Percentiles rank a stretch among this genome's conserved stretches.
Conservation (phyloP, 768 basidiomycete genomes). For the Amanita pallidorosea region DNA sequence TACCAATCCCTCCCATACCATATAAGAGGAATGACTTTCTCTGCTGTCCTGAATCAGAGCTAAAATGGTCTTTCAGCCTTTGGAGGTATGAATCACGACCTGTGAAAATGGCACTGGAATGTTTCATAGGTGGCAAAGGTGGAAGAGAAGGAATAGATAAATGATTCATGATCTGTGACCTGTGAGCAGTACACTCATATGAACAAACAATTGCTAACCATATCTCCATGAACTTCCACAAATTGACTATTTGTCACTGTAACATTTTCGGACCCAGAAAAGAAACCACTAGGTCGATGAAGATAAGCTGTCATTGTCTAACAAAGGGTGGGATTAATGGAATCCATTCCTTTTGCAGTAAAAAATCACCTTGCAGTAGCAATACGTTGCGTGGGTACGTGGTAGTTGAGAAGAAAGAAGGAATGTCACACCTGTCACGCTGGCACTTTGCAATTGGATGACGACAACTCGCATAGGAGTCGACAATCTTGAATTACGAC, state of each 20-base stretch:
- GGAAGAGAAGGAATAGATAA: not conserved
- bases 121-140: not conserved
- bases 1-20: slow-evolving; percentile 13
- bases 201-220: not conserved
- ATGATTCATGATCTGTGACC: not conserved
- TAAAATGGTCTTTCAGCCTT: slow-evolving; percentile 8
- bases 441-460: no score
- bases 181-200: not conserved
- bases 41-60: not conserved
- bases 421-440: no score
- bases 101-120: not conserved
- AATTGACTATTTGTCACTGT: not conserved
- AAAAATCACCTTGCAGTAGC: no score
- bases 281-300: no score
- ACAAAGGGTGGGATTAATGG: no score
- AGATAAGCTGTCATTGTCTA: no score
- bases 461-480: no score
- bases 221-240: not conserved
- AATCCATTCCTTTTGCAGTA: no score
- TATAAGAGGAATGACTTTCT: slow-evolving; percentile 10
- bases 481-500: no score
- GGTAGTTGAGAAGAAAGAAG: no score
- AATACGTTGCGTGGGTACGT: no score
- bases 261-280: not conserved
- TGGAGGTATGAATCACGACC: slow-evolving; percentile 8